Conservation (phyloP, 2,329 filamentous ascomycete genomes). For the Diaporthe capsici region DNA sequence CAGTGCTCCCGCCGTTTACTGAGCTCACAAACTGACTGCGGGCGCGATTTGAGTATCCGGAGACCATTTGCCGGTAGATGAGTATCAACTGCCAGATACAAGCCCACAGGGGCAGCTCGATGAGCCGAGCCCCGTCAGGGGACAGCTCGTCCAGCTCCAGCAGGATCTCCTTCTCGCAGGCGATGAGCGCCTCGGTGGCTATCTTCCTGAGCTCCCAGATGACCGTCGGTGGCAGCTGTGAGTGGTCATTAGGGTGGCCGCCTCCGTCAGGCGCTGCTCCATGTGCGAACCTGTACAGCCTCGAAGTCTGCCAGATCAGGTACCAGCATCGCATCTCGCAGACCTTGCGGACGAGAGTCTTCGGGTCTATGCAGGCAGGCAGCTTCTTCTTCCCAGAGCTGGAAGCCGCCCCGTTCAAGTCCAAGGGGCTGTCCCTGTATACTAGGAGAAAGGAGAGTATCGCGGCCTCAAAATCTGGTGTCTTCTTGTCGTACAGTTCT, state of each 20-base stretch:
- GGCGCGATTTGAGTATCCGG: constrained; percentile 30
- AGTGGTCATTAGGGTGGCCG: background rate
- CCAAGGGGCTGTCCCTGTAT: background rate
- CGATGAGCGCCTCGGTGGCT: constrained; percentile 8
- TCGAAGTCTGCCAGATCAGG: constrained; percentile 30
- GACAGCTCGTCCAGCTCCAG: constrained; percentile 22
- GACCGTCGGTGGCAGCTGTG: background rate
- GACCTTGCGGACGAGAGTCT: constrained; percentile 3
- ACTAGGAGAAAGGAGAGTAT: constrained; percentile 28
- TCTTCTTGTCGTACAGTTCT: background rate
- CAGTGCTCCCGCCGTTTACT: background rate
- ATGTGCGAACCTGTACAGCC: background rate
- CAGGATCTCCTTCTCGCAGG: constrained; percentile 31
- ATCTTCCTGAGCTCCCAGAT: constrained; percentile 27
- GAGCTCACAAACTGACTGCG: background rate
- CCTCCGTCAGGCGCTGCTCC: background rate
- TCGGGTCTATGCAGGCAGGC: background rate
- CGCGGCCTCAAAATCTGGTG: constrained; percentile 27
- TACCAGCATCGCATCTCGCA: constrained; percentile 38
- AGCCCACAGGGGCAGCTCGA: constrained; percentile 29
- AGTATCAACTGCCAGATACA: constrained; percentile 41
- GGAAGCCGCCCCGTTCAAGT: background rate
- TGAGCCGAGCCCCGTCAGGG: background rate
- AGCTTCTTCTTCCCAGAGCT: background rate
- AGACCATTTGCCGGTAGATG: constrained; percentile 39